Base-by-base conservation (phyloP, 768 basidiomycete genomes). In the Pleurotus tuoliensis region DNA sequence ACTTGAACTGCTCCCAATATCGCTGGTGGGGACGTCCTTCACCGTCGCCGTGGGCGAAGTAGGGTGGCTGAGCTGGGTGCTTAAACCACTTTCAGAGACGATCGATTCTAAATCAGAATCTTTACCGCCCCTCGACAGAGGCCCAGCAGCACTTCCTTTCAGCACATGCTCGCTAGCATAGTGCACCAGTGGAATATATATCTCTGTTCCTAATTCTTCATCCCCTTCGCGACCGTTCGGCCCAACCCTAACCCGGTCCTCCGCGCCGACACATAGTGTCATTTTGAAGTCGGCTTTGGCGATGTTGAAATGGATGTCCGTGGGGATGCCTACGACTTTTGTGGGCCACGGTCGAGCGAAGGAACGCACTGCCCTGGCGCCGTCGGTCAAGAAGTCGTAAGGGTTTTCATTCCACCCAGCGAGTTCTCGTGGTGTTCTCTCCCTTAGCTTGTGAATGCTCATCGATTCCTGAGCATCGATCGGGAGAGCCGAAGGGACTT, bases 151-250 rank as follows among this genome's bases (percentile, higher is more conserved):
- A 3, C 51, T 53, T 39, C 60, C 30, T 41, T 62, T 60, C 18
- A n/a, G 76, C 25, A 76, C 47, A 47, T 69, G 60, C 46, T 59
- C 60, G 58, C 79, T 76, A 3, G 88, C 91, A 67, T 86, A 99
- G 67, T 99, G 97, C 16, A 96, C 86, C 48, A 93, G 76, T 4
- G 97, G 97, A 1, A 98, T 68, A 67, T 82, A 99, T 18, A 98
- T 86, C 76, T 97, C 97, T 16, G 94, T 98, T n/a, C 86, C 79
- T 1, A 82, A 71, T 25, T 67, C 67, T 15, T 75, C 73, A 2
- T 68, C 67, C 5, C 65, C 64, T 15, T 69, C 70, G 1, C 73
- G 74, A 4, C 69, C 63, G 13, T 59, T 59, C 1, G 58, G 51
- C 0, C 59, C 71, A 9, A 59, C 63, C 9, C 58, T 69, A 15